phyloP scores from a whole-genome alignment of 148 eudicot species.

The Rhododendron williamsianum region DNA sequence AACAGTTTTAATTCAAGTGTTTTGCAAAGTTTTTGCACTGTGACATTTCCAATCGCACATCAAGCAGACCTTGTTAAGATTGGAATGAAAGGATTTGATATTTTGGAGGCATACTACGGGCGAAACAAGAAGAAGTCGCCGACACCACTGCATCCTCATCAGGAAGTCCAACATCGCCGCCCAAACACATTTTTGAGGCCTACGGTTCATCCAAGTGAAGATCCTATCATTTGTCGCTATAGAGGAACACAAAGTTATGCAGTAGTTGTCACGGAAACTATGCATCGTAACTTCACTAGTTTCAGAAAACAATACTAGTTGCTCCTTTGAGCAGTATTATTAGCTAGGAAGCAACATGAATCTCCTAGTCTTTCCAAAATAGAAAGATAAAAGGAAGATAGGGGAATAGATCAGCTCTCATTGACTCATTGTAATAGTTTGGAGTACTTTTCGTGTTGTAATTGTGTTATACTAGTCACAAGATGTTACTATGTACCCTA shows the following conservation, averaged over 20 bases:
- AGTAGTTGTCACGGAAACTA: too few species aligned
- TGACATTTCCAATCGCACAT: constrained; percentile 2
- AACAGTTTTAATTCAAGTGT: background rate
- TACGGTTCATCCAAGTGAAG: background rate
- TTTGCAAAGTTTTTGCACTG: background rate
- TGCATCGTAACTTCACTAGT: too few species aligned
- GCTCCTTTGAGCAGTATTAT: too few species aligned
- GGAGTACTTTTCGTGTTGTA: too few species aligned
- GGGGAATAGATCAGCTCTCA: too few species aligned
- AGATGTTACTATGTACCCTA: too few species aligned
- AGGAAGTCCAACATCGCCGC: background rate
- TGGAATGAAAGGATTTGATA: background rate
- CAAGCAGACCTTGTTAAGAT: background rate
- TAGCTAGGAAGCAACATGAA: too few species aligned
- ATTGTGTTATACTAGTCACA: too few species aligned
- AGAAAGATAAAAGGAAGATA: too few species aligned
- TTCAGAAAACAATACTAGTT: too few species aligned
- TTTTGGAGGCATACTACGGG: background rate
- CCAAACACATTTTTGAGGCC: background rate
- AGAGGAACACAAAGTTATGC: background rate
- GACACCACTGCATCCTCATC: background rate
- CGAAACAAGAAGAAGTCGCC: background rate
- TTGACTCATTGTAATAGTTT: too few species aligned
- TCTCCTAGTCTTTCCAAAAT: too few species aligned
- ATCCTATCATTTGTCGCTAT: background rate